Percentiles rank a stretch among this genome's conserved stretches.
Conservation (phyloP, 2,329 filamentous ascomycete species). For the Periconia sp. region DNA sequence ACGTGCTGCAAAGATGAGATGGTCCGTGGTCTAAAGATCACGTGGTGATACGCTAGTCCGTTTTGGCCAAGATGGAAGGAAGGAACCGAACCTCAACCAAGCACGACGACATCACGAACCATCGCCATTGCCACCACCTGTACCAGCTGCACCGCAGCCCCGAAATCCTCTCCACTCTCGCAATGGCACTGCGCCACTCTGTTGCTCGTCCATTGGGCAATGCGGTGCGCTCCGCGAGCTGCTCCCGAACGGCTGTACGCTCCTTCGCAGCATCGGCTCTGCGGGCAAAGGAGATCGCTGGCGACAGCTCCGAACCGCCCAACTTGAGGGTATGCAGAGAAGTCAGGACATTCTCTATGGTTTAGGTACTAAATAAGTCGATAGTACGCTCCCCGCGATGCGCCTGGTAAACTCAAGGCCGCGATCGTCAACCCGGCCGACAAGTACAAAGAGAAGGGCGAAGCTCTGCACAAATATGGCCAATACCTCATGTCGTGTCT, state of each 20-base stretch:
- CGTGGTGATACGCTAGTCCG: conserved; percentile 1
- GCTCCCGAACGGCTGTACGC: conserved; percentile 36
- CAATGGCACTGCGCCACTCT: conserved; percentile 47
- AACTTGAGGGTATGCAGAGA: conserved; percentile 47
- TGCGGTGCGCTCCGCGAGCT: conserved; percentile 38
- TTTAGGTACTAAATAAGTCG: conserved; percentile 19
- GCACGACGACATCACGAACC: conserved; percentile 25
- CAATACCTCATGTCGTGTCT: conserved; percentile 95
- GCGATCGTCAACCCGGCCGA: conserved; percentile 89
- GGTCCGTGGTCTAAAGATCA: conserved; percentile 9
- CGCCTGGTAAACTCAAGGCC: conserved; percentile 63
- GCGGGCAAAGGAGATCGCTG: conserved; percentile 48
- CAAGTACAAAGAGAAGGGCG: conserved; percentile 85
- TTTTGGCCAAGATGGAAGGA: not conserved
- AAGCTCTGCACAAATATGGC: conserved; percentile 89
- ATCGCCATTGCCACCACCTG: conserved; percentile 13
- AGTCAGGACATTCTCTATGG: not conserved
- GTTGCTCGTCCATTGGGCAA: conserved; percentile 42
- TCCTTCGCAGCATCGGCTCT: conserved; percentile 47
- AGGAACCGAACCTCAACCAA: conserved; percentile 1
- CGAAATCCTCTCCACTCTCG: conserved; percentile 17
- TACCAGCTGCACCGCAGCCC: conserved; percentile 26
- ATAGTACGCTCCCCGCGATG: conserved; percentile 47
- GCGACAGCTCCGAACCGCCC: conserved; percentile 44
- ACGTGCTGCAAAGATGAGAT: conserved; percentile 8